Evolutionary conservation across 805 yeast genomes (phyloP), one percentile per base, ranked within the genome.

Genomic region (Candida ulmi): DNA sequence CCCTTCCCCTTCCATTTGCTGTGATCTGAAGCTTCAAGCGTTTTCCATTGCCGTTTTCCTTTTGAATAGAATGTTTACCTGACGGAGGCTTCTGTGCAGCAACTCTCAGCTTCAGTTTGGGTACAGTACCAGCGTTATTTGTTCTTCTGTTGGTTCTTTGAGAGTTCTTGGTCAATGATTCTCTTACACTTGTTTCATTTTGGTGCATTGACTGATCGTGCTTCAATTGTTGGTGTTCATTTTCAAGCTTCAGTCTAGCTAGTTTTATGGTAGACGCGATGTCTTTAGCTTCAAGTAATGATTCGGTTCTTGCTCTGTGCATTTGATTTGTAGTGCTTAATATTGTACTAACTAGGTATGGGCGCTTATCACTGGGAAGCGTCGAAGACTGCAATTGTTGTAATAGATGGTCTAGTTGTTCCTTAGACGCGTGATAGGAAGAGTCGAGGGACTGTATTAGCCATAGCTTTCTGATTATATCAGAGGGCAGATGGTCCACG

Each of bases 401-500:
- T 8, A 56, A 38, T 4, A 37, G 36, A 3, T 41, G 4, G 6
- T 47, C 47, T 17, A 51, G 46, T 26, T 48, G 42, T 2, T 45
- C 26, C 13, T 49, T 39, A 4, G 45, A 36, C n/a, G 47, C 37
- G 30, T 45, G 39, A 26, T 52, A 44, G 17, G 50, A 31, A 31
- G 43, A 37, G 44, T 65, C 65, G 7, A 67, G 44, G 1, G 65
- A 52, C 39, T 68, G 71, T 7, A 66, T 50, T 12, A 62, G 47
- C 71, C 73, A 67, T 15, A 67, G 46, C 28, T 67, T 58, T 17
- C 73, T 52, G 11, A 67, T 61, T n/a, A 68, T 47, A 33, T 68
- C 72, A 18, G 69, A 61, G 0, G 72, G 72, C 13, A 68, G 54
- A 43, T 68, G 72, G 42, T 69, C 74, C 37, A 67, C 54, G 1